These are phyloP conservation scores for Talaromyces sp. DNA, from an alignment of 2,329 filamentous ascomycete genomes.

Conservation along the genomic window DNA sequence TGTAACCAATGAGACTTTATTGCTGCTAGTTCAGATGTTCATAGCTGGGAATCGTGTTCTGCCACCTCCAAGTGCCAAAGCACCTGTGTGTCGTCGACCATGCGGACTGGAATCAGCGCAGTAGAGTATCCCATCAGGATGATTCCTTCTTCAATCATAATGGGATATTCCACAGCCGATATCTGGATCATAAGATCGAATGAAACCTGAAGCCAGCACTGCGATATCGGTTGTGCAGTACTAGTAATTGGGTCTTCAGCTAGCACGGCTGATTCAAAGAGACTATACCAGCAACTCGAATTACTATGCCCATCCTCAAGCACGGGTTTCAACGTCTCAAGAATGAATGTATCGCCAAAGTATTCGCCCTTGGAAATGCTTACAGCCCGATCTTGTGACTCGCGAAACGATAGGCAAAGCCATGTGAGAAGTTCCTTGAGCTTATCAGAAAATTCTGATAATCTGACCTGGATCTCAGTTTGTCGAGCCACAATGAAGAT, in stretches of 20 bases:
- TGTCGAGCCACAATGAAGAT: neutral
- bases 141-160: neutral
- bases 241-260: neutral
- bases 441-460: neutral
- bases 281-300: neutral
- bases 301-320: neutral
- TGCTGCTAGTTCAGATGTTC: neutral
- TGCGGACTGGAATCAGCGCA: neutral
- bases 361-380: neutral
- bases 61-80: neutral
- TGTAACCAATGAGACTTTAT: neutral
- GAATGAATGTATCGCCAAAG: neutral
- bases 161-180: neutral
- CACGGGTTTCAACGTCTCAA: neutral
- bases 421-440: neutral
- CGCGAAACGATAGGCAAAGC: neutral
- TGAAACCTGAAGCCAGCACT: neutral
- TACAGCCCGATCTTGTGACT: neutral
- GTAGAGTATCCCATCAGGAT: neutral
- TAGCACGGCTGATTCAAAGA: neutral
- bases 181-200: neutral
- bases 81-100: neutral
- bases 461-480: neutral
- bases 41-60: neutral
- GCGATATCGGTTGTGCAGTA: neutral